These are phyloP conservation scores for Rhizopus microsporus DNA, from an alignment of 371 early-diverging fungal genomes.

Conservation along the genomic window DNA sequence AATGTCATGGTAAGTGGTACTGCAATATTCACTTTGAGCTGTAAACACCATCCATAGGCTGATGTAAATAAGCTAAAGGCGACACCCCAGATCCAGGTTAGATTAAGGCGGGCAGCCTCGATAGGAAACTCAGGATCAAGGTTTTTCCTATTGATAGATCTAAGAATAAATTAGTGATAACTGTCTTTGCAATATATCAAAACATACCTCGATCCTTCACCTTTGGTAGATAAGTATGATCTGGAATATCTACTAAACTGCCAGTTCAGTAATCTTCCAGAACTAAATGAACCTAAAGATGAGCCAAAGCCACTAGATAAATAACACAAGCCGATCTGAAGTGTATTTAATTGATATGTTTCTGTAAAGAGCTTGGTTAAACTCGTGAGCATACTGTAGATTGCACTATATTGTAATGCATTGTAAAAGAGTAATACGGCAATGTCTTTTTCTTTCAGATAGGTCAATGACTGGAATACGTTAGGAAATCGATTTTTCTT, in stretches of 20 bases:
- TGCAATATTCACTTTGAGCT: constrained; percentile 27
- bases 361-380: constrained; percentile 26
- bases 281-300: constrained; percentile 24
- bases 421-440: constrained; percentile 29
- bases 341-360: constrained; percentile 23
- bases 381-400: constrained; percentile 36
- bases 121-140: constrained; percentile 30
- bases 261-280: constrained; percentile 34
- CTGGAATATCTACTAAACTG: constrained; percentile 13
- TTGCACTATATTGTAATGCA: constrained; percentile 35
- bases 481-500: constrained; percentile 13
- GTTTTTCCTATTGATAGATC: constrained; percentile 9
- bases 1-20: constrained; percentile 32
- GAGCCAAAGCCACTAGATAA: constrained; percentile 33
- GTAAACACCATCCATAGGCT: constrained; percentile 41
- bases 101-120: constrained; percentile 37
- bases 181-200: neutral
- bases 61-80: constrained; percentile 34
- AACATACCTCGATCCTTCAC: constrained; percentile 15
- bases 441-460: constrained; percentile 40
- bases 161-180: neutral
- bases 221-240: neutral
- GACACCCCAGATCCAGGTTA: constrained; percentile 38
- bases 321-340: constrained; percentile 34
- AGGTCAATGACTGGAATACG: constrained; percentile 24